These are phyloP conservation scores for Lentinula sp. DNA, from an alignment of 768 basidiomycete genomes.

Conservation along the genomic window DNA sequence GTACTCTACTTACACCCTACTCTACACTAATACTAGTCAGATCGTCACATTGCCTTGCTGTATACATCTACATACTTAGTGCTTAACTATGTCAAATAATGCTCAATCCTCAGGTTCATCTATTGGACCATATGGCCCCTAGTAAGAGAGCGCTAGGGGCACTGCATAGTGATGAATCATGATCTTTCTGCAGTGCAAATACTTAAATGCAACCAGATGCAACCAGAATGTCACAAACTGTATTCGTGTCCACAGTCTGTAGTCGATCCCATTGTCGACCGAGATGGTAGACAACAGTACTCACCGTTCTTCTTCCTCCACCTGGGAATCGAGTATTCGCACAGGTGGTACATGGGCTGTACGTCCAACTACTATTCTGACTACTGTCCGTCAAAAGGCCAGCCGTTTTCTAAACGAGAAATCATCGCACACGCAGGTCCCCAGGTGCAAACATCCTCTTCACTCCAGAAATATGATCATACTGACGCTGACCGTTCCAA, in stretches of 20 bases:
- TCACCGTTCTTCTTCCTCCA: neutral
- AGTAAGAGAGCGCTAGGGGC: neutral
- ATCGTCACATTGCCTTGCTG: no score
- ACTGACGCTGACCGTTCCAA: neutral
- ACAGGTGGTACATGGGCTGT: slow-evolving; percentile 2
- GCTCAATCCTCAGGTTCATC: no score
- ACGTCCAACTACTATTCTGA: neutral
- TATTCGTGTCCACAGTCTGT: neutral
- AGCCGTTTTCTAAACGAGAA: neutral
- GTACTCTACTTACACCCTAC: no score
- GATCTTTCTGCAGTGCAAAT: slow-evolving; percentile 1
- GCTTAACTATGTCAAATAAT: no score
- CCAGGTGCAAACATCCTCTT: neutral
- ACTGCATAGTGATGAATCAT: neutral
- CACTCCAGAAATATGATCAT: neutral
- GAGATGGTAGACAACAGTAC: neutral
- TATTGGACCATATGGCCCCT: no score
- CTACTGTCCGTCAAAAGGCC: neutral
- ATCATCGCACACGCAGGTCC: neutral
- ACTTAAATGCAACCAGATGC: neutral
- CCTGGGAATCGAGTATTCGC: neutral
- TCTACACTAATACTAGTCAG: no score
- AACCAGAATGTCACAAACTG: neutral
- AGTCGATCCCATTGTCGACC: neutral
- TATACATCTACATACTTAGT: no score